Base-by-base conservation (phyloP, 73 alveolate species). In the Breviolum minutum region DNA sequence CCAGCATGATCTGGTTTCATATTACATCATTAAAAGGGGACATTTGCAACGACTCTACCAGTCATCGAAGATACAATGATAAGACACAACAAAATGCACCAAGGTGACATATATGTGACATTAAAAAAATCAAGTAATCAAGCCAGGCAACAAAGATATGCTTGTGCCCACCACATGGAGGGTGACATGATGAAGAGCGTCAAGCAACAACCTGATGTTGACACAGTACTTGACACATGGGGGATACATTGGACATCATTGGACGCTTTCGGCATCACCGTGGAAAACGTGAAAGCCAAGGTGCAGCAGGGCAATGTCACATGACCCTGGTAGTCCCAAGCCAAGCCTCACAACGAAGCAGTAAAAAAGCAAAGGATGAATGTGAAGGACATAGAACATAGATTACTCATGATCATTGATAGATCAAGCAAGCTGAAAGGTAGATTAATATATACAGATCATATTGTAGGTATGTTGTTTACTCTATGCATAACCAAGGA, bases 311-410 rank as follows among this genome's bases (percentile, higher is more conserved):
- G 99, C 93, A 94, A 88, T n/a, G 99, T 94, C 86, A 94, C 99
- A 68, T 94, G 99, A 40, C 99, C 99, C 85, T 94, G 99, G 94
- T 94, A 94, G 81, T 94, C 99, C 99, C 99, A 94, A 73, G 99
- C 86, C 32, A 94, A 71, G 77, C 99, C 98, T 92, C 13, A 79
- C 26, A 32, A 12, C 48, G n/a, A 7, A 40, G 32, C 64, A 30
- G 71, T 40, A 8, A 81, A 30, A 10, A 27, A 30, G 8, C 68
- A 27, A 30, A 5, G 30, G 17, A 40, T n/a, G 74, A 66, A 17
- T 13, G 24, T 13, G 17, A 66, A 17, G 74, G 24, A 66, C 74
- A 66, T 11, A 17, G 11, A 66, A 66, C 11, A 66, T 17, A 66
- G 24, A 66, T 66, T 11, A 66, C 74, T 13, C 17, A 11, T 13